Base-by-base conservation (phyloP, 352 stramenopile genomes). In the Globisporangium rhizosaccharum region DNA sequence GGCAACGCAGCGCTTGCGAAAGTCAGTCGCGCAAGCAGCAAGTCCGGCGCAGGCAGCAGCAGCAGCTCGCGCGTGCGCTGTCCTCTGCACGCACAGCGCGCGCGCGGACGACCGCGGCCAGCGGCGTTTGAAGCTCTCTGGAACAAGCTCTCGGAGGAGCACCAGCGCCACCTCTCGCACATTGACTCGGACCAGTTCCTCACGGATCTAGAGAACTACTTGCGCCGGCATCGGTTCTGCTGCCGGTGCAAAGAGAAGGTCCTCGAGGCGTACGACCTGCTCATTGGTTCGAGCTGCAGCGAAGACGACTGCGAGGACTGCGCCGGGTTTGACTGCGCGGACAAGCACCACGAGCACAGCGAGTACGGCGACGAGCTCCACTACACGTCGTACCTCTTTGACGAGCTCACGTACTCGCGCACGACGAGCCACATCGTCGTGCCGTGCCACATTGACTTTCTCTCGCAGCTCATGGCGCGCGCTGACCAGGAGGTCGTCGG, bases 231-330 rank as follows among this genome's bases (percentile, higher is more conserved):
- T 73, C 85, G 85, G 17, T 94, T 94, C 64, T 94, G 85, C 61
- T 94, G 85, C 59, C 81, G 85, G 11, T 94, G 85, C 60, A 94
- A 94, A 57, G 85, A 94, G 53, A 94, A 94, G 57, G 85, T 94
- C 44, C 73, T 94, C 59, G 85, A 94, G 62, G 85, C 85, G 41
- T 94, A 92, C 76, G 85, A 94, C 63, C 56, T 94, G 63, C 73
- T 94, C 26, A 86, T 92, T 25, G 85, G 82, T 5, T 90, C 82
- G 51, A 91, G 85, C 44, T 92, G 82, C 61, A 92, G 81, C 46
- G 85, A 94, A 53, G 81, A 90, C 64, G 85, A 94, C 56, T 94
- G 85, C 59, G 85, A 94, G 59, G 82, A 91, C 66, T 94, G 85
- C 41, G 82, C 79, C 23, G 76, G 74, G 45, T 87, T 92, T 45